phyloP scores from a whole-genome alignment of 2,329 filamentous ascomycete genomes.

The Sporothrix pseudoabietina region DNA sequence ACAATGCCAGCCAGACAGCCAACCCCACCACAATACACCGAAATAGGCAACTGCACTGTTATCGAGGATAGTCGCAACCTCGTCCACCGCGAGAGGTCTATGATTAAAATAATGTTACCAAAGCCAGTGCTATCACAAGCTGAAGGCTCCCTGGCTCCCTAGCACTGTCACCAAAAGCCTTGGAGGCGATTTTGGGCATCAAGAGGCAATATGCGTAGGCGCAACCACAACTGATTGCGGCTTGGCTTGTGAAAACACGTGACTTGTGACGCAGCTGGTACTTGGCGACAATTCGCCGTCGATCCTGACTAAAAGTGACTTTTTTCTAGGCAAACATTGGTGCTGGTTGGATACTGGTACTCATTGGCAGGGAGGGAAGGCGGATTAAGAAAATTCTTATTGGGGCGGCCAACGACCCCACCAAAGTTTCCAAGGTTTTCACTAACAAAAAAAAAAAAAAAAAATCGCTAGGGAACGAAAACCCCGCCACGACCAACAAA shows the following conservation, averaged over 20 bases:
- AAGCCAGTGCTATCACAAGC: neutral
- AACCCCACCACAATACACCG: neutral
- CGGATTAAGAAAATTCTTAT: conserved; percentile 25
- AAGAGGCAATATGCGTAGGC: neutral
- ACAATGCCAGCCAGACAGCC: neutral
- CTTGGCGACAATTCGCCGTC: conserved; percentile 9
- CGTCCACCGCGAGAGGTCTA: neutral
- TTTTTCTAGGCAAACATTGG: conserved; percentile 13
- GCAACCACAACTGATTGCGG: neutral
- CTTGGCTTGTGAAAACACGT: conserved; percentile 17
- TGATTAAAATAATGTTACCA: neutral
- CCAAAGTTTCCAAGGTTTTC: conserved; percentile 26
- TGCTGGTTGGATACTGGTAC: neutral
- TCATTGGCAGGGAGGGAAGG: neutral
- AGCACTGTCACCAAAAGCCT: neutral
- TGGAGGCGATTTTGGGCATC: conserved; percentile 9
- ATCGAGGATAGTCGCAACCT: neutral
- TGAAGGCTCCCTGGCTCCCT: too few species aligned
- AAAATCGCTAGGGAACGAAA: conserved; percentile 26
- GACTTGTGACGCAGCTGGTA: neutral
- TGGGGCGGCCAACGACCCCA: conserved; percentile 26
- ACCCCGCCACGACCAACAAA: conserved; percentile 29
- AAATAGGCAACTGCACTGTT: neutral
- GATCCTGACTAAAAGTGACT: conserved; percentile 2
- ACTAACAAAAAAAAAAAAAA: conserved; percentile 29